A percentile compares a stretch with the other conserved stretches of the same genome.
phyloP scores from a whole-genome alignment of 2,329 filamentous ascomycete species.

The Leptodontidium sp. region DNA sequence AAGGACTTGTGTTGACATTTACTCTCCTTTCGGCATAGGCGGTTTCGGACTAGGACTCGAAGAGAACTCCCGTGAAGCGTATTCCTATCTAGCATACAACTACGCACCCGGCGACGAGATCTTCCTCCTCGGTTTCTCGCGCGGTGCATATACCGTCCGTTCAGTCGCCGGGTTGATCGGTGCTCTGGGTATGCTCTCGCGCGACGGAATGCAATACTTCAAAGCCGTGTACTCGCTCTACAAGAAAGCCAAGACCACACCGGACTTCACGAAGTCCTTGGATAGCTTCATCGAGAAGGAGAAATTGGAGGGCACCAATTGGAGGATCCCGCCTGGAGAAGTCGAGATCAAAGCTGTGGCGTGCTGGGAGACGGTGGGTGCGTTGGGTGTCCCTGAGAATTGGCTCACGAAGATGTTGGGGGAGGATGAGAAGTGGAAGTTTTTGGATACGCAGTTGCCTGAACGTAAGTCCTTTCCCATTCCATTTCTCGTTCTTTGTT shows the following conservation, averaged over 20 bases:
- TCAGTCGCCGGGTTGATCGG: constrained; percentile 47
- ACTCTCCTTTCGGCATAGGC: background rate
- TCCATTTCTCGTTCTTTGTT: background rate
- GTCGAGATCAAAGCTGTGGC: constrained; percentile 28
- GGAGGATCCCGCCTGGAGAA: background rate
- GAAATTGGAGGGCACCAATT: background rate
- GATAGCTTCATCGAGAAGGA: background rate
- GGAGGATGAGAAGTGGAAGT: constrained; percentile 6
- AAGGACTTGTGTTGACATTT: constrained; percentile 1
- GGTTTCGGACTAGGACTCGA: constrained; percentile 25
- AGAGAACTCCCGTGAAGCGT: constrained; percentile 38
- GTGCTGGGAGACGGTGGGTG: constrained; percentile 31
- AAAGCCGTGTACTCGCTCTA: constrained; percentile 6
- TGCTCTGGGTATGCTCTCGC: constrained; percentile 49
- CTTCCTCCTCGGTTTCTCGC: constrained; percentile 47
- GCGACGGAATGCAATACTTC: constrained; percentile 15
- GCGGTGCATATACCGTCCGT: constrained; percentile 51
- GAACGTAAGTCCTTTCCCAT: constrained; percentile 1
- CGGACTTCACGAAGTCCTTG: background rate
- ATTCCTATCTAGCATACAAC: constrained; percentile 51
- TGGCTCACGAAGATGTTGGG: background rate
- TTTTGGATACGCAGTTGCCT: constrained; percentile 10
- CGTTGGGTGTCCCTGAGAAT: constrained; percentile 41
- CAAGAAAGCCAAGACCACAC: background rate
- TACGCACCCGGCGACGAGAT: constrained; percentile 25